phyloP scores from a whole-genome alignment of 345 rosid species.

The Aquilaria yunnanensis region DNA sequence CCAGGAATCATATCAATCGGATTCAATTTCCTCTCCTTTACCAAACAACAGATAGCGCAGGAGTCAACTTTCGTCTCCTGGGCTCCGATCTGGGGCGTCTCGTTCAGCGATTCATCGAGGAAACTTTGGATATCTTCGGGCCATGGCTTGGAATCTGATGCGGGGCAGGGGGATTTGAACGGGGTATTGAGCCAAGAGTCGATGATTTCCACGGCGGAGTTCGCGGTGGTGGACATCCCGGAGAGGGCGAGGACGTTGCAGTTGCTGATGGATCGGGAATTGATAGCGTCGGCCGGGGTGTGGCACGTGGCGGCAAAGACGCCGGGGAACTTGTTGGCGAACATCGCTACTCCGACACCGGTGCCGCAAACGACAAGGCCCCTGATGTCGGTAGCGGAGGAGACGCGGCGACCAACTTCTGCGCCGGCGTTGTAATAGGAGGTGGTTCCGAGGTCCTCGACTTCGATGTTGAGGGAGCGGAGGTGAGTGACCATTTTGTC shows the following conservation, averaged over 20 bases:
- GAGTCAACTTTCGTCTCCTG: slow-evolving; percentile 13
- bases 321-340: slow-evolving; percentile 89
- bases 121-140: slow-evolving; percentile 42
- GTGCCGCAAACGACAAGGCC: slow-evolving; percentile 82
- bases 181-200: slow-evolving; percentile 64
- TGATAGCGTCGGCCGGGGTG: slow-evolving; percentile 53
- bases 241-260: slow-evolving; percentile 83
- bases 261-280: slow-evolving; percentile 73
- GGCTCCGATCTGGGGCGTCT: slow-evolving; percentile 49
- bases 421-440: slow-evolving; percentile 79
- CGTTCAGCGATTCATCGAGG: slow-evolving; percentile 41
- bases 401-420: slow-evolving; percentile 78
- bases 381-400: slow-evolving; percentile 34
- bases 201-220: slow-evolving; percentile 56
- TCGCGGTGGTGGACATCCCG: slow-evolving; percentile 48
- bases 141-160: slow-evolving; percentile 56
- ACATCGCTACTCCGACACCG: slow-evolving; percentile 72
- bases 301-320: slow-evolving; percentile 78
- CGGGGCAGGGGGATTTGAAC: slow-evolving; percentile 80
- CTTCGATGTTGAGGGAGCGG: slow-evolving; percentile 67
- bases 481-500: slow-evolving; percentile 64
- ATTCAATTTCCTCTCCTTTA: slow-evolving; percentile 50
- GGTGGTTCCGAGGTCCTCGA: slow-evolving; percentile 75
- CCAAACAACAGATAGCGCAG: slow-evolving; percentile 56
- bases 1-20: slow-evolving; percentile 74